These are phyloP conservation scores for Pestalotiopsis sp. DNA, from an alignment of 2,329 filamentous ascomycete genomes.

Conservation along the genomic window DNA sequence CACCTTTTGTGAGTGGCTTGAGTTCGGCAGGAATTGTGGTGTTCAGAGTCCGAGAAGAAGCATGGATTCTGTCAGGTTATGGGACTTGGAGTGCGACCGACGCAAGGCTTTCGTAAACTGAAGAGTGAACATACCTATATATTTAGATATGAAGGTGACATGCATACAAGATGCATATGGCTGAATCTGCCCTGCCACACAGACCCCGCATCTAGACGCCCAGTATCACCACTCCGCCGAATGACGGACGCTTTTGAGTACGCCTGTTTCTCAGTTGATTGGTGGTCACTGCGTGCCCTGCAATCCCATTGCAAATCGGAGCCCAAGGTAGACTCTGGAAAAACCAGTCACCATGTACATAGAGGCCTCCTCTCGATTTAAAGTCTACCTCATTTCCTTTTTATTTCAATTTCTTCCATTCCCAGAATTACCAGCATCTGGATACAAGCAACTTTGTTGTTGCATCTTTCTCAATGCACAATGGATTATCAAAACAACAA, in stretches of 20 bases:
- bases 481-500: neutral
- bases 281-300: no score
- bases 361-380: no score
- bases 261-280: no score
- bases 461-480: neutral
- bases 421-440: neutral
- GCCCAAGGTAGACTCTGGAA: no score
- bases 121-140: neutral
- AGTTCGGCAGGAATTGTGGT: neutral
- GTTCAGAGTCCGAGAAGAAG: neutral
- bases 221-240: neutral
- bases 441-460: neutral
- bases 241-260: neutral
- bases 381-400: no score
- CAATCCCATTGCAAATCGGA: no score
- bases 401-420: no score
- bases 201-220: neutral
- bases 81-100: no score
- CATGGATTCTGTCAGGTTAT: neutral
- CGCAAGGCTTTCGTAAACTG: no score
- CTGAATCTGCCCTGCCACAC: neutral
- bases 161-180: neutral
- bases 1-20: neutral
- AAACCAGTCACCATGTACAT: no score
- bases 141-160: neutral